Base-by-base conservation (phyloP, 345 rosid species). In the Clausena lansium region DNA sequence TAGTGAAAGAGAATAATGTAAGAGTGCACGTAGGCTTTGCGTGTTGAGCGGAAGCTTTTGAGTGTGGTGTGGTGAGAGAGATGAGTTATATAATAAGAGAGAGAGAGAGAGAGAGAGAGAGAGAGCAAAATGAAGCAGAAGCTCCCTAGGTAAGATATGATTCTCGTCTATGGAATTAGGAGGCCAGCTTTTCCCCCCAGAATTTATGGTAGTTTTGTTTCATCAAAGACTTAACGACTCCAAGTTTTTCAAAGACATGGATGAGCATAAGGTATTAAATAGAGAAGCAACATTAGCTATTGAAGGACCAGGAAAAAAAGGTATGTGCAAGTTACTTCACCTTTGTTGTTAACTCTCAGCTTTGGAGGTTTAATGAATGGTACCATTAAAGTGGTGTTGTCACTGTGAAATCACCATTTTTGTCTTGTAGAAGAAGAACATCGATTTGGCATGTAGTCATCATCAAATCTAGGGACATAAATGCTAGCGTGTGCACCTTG, bases 401-500 rank as follows among this genome's bases (percentile, higher is more conserved):
- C 84, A 83, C 79, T 24, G 76, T 82, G 61, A 28, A 81, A 63
- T 81, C 84, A 75, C 85, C 80, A 64, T 28, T 73, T 80, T 77
- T 83, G 87, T 87, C 84, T 81, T 83, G 89, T 73, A 81, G 85
- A 80, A 81, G 83, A 86, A 83, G 87, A 85, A 85, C 89, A 87
- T 85, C 86, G 91, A 91, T 89, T 89, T 81, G 82, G 83, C 75
- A 83, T 79, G 89, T 86, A 87, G 85, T 90, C 91, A 87, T 86
- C 87, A 77, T 78, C 86, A 85, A 88, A 91, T 91, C 93, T 84
- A 83, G 50, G 72, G 85, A 83, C 81, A 87, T 94, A 85, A 87
- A 93, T 85, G 86, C 89, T 86, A 84, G 91, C 94, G 92, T 88
- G 94, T 88, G 86, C 89, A 79, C 71, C 70, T 64, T 76, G 77